Conservation (phyloP, 345 rosid genomes). For the Eucalyptus cloeziana region DNA sequence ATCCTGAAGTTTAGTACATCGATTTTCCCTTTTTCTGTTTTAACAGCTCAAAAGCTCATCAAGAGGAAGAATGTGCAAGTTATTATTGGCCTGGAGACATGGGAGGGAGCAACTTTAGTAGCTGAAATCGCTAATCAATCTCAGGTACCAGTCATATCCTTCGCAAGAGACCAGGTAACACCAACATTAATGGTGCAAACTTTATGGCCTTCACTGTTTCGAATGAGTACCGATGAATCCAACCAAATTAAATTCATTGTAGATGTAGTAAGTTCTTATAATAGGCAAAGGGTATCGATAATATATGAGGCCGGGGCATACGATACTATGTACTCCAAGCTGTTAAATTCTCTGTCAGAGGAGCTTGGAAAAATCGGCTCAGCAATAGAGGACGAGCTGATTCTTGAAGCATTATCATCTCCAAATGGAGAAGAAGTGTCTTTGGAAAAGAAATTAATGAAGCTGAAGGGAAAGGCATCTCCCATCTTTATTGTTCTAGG, state of each 20-base stretch:
- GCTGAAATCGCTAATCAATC: slow-evolving; percentile 18
- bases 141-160: slow-evolving; percentile 32
- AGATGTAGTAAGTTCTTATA: slow-evolving; percentile 6
- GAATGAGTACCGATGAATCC: slow-evolving; percentile 11
- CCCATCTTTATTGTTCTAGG: slow-evolving; percentile 34
- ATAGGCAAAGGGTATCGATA: slow-evolving; percentile 18
- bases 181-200: slow-evolving; percentile 16
- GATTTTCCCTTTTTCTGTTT: not conserved
- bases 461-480: slow-evolving; percentile 3
- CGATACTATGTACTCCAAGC: slow-evolving; percentile 8
- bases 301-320: slow-evolving; percentile 21
- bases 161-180: slow-evolving; percentile 16
- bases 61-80: slow-evolving; percentile 15
- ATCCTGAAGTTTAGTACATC: not conserved
- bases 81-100: slow-evolving; percentile 34
- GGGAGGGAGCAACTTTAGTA: slow-evolving; percentile 36
- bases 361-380: slow-evolving; percentile 13
- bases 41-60: slow-evolving; percentile 22
- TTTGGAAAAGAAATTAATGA: slow-evolving; percentile 9
- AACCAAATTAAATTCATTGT: slow-evolving; percentile 26
- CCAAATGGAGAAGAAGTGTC: not conserved
- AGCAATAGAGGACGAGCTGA: slow-evolving; percentile 16
- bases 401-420: slow-evolving; percentile 26
- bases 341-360: slow-evolving; percentile 6
- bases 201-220: not conserved